A percentile compares a stretch with the other conserved stretches of the same genome.
Evolutionary conservation across 306 rosid genomes (phyloP).

Genomic region (Astragalus membranaceus): DNA sequence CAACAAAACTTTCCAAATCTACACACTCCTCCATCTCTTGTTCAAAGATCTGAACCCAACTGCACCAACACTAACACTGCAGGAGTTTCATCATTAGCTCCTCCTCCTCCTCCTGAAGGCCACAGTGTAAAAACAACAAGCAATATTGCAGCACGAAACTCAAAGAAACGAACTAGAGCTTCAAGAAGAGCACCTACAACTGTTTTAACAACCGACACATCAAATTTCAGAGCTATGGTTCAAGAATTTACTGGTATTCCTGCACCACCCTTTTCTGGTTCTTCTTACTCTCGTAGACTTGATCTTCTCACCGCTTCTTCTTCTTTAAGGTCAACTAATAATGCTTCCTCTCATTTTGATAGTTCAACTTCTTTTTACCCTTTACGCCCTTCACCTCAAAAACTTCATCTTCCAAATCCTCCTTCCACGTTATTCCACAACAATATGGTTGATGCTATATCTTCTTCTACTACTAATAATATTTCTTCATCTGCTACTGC

Average conservation of each 20-base stretch:
- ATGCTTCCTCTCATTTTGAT: slow-evolving; percentile 16
- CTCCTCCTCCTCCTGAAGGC: too few species aligned
- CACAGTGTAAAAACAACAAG: slow-evolving; percentile 7
- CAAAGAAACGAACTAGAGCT: slow-evolving; percentile 85
- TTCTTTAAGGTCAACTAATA: slow-evolving; percentile 17
- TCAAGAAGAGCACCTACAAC: slow-evolving; percentile 91
- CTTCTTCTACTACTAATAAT: not conserved
- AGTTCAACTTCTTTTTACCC: slow-evolving; percentile 30
- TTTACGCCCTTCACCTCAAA: slow-evolving; percentile 55
- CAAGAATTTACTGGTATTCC: slow-evolving; percentile 96
- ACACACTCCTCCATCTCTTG: slow-evolving; percentile 12
- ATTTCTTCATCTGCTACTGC: not conserved
- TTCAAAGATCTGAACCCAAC: slow-evolving; percentile 38
- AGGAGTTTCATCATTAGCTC: not conserved
- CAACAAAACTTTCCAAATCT: slow-evolving; percentile 40
- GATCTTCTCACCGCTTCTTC: slow-evolving; percentile 56
- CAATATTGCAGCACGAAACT: slow-evolving; percentile 27
- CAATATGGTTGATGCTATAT: slow-evolving; percentile 31
- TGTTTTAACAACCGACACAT: slow-evolving; percentile 82
- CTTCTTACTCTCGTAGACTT: slow-evolving; percentile 54
- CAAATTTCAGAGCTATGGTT: slow-evolving; percentile 94
- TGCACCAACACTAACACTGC: slow-evolving; percentile 4
- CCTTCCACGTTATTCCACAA: slow-evolving; percentile 32
- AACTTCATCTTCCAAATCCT: slow-evolving; percentile 21
- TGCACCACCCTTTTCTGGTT: slow-evolving; percentile 65